A percentile compares a stretch with the other conserved stretches of the same genome.
phyloP scores from a whole-genome alignment of 2,329 filamentous ascomycete genomes.

The Exophiala mesophila region DNA sequence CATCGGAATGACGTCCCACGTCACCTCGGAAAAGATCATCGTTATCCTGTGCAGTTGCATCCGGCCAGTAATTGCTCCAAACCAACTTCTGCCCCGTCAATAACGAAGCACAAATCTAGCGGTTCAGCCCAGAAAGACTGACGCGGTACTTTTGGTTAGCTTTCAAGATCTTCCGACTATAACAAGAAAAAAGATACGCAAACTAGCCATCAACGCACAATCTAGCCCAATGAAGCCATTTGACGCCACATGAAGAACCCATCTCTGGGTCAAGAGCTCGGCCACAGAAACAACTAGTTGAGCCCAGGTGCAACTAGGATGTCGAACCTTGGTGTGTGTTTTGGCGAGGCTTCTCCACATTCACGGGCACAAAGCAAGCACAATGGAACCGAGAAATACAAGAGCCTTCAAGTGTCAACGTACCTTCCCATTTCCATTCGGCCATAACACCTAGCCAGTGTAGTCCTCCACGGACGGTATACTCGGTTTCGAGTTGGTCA shows the following conservation, averaged over 20 bases:
- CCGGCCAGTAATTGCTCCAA: background rate
- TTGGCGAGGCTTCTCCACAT: too few species aligned
- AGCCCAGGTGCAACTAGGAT: too few species aligned
- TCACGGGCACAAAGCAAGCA: too few species aligned
- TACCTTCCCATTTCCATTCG: conserved; percentile 69
- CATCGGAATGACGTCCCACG: background rate
- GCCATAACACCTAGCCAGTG: conserved; percentile 70
- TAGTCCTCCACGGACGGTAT: conserved; percentile 60
- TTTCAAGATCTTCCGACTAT: too few species aligned
- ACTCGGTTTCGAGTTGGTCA: conserved; percentile 48
- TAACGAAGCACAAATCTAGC: background rate
- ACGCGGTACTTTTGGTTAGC: too few species aligned
- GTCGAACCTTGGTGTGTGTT: too few species aligned
- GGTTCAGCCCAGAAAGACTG: background rate
- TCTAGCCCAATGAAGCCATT: too few species aligned
- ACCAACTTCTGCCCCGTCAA: background rate
- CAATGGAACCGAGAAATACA: conserved; percentile 6
- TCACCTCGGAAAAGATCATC: conserved; percentile 1
- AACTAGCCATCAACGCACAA: too few species aligned
- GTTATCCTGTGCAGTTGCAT: conserved; percentile 1
- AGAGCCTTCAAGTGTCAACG: conserved; percentile 12
- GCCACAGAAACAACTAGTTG: too few species aligned
- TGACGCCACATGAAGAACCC: too few species aligned
- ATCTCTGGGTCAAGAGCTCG: too few species aligned
- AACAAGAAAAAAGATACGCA: too few species aligned